Conservation (phyloP, 2,329 filamentous ascomycete genomes). For the Trichoderma sp. region DNA sequence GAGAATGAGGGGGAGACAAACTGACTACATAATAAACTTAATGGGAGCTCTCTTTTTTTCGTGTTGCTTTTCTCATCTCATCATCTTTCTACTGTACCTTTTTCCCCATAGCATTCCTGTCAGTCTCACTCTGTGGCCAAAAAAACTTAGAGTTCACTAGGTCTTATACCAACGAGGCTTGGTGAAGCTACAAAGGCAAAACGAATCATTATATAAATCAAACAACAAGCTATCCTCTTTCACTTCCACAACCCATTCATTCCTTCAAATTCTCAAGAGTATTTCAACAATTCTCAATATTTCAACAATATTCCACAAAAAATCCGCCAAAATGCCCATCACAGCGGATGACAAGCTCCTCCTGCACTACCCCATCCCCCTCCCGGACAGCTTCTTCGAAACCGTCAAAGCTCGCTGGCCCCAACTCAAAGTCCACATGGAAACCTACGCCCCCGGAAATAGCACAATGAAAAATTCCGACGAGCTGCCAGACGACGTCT, state of each 20-base stretch:
- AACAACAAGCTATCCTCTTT: neutral
- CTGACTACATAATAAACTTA: neutral
- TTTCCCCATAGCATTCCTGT: neutral
- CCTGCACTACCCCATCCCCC: constrained; percentile 37
- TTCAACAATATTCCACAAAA: too few species aligned
- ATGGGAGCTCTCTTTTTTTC: neutral
- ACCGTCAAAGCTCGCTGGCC: constrained; percentile 38
- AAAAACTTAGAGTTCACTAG: constrained; percentile 1
- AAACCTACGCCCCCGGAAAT: constrained; percentile 27
- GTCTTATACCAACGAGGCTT: neutral
- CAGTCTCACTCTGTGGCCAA: neutral
- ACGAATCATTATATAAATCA: neutral
- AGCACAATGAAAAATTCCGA: constrained; percentile 27
- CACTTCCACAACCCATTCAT: too few species aligned
- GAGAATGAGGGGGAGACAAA: neutral
- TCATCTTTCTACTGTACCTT: neutral
- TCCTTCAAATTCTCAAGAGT: neutral
- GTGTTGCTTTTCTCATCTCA: neutral
- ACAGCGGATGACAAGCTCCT: constrained; percentile 42
- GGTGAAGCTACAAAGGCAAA: neutral
- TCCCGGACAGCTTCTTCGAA: constrained; percentile 39
- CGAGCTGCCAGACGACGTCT: constrained; percentile 35
- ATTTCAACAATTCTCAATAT: neutral
- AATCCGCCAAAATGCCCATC: constrained; percentile 28
- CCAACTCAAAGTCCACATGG: constrained; percentile 42